phyloP scores from a whole-genome alignment of 73 alveolate species.

The Paramecium sonneborni region DNA sequence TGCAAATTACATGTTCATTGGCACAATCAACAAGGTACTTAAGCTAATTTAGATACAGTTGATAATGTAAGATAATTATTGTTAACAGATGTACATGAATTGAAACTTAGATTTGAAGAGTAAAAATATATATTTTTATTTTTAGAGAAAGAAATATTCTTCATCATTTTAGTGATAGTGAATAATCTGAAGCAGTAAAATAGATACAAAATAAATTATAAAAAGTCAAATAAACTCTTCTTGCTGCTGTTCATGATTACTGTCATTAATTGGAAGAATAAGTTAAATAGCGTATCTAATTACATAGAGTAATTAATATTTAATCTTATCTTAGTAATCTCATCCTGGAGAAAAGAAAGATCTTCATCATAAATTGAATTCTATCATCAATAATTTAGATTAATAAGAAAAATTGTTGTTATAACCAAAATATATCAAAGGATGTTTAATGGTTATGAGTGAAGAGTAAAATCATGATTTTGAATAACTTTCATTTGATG shows the following conservation, averaged over 20 bases:
- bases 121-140: not conserved
- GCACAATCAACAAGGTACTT: constrained; percentile 25
- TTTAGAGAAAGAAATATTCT: constrained; percentile 3
- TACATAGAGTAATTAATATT: not conserved
- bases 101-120: constrained; percentile 36
- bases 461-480: constrained; percentile 43
- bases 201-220: not conserved
- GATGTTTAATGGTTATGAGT: constrained; percentile 6
- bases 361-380: constrained; percentile 21
- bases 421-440: constrained; percentile 10
- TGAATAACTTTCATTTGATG: not conserved
- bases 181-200: not conserved
- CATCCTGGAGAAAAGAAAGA: constrained; percentile 48
- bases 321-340: not conserved
- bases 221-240: constrained; percentile 12
- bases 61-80: constrained; percentile 16
- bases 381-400: not conserved
- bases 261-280: constrained; percentile 35
- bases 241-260: not conserved
- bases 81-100: not conserved
- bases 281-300: not conserved
- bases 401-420: not conserved
- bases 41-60: constrained; percentile 41
- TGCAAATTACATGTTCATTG: constrained; percentile 36
- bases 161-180: constrained; percentile 36